Conservation (phyloP, 306 rosid genomes). For the Vicia faba region DNA sequence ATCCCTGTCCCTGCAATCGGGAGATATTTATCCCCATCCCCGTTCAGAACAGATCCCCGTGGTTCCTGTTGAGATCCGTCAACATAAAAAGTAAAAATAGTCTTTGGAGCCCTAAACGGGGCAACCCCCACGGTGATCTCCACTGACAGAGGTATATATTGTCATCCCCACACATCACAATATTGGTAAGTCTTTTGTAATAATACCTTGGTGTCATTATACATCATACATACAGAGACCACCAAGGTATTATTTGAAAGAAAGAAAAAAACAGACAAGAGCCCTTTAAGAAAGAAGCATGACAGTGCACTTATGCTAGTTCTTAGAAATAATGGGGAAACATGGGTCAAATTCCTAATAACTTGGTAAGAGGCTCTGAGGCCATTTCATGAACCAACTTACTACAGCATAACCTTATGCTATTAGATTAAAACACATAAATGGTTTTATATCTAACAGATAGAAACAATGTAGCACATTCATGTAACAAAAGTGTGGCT, state of each 20-base stretch:
- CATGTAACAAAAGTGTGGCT: slow-evolving; percentile 2
- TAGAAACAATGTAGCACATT: slow-evolving; percentile 6
- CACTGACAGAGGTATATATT: too few relatives aligned
- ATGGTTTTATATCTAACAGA: slow-evolving; percentile 3
- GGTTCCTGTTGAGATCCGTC: too few relatives aligned
- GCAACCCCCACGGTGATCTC: too few relatives aligned
- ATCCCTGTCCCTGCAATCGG: too few relatives aligned
- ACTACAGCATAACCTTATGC: neutral
- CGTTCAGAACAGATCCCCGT: too few relatives aligned
- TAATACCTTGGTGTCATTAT: too few relatives aligned
- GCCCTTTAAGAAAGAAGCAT: neutral
- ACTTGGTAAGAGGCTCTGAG: neutral
- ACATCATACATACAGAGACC: too few relatives aligned
- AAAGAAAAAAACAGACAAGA: neutral
- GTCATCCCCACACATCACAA: slow-evolving; percentile 4
- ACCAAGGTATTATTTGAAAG: too few relatives aligned
- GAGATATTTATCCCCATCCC: too few relatives aligned
- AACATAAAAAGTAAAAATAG: too few relatives aligned
- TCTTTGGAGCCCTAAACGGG: too few relatives aligned
- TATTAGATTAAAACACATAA: slow-evolving; percentile 8
- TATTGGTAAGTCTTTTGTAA: slow-evolving; percentile 6
- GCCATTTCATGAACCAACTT: neutral
- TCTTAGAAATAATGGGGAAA: neutral
- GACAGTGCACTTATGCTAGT: neutral
- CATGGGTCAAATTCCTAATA: neutral